Percentiles rank a stretch among this genome's conserved stretches.
Conservation (phyloP, 331 rosid species). For the Spiraea crenata region DNA sequence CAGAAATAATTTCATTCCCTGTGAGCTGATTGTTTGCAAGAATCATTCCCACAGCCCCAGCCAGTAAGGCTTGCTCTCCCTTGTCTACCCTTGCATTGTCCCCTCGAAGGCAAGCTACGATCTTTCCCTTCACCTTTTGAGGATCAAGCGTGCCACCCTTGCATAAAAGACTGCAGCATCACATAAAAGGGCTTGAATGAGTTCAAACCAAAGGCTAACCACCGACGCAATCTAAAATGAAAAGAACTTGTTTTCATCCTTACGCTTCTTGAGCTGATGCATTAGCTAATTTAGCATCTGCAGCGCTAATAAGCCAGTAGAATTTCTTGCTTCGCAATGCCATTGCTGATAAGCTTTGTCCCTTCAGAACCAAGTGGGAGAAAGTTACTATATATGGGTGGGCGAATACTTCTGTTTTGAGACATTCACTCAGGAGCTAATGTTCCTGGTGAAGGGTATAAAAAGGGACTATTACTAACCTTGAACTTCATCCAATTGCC, state of each 20-base stretch:
- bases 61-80: conserved; percentile 52
- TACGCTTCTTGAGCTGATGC: conserved; percentile 65
- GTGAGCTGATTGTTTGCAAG: conserved; percentile 40
- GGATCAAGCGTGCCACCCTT: conserved; percentile 51
- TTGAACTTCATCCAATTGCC: conserved; percentile 42
- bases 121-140: conserved; percentile 51
- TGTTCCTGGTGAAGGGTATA: background rate
- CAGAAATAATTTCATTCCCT: conserved; percentile 49
- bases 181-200: background rate
- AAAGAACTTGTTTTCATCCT: conserved; percentile 25
- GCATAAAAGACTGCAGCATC: conserved; percentile 43
- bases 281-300: conserved; percentile 52
- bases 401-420: too few species aligned
- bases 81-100: conserved; percentile 50
- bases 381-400: background rate
- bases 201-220: too few species aligned
- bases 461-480: conserved; percentile 38
- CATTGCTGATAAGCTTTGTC: conserved; percentile 62
- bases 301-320: conserved; percentile 58
- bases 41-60: conserved; percentile 86
- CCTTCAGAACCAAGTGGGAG: conserved; percentile 36
- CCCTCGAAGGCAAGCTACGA: conserved; percentile 73
- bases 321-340: conserved; percentile 37
- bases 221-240: background rate
- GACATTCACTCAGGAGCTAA: too few species aligned